Evolutionary conservation across 768 basidiomycete species (phyloP).

Genomic region (Gymnopilus junonius): DNA sequence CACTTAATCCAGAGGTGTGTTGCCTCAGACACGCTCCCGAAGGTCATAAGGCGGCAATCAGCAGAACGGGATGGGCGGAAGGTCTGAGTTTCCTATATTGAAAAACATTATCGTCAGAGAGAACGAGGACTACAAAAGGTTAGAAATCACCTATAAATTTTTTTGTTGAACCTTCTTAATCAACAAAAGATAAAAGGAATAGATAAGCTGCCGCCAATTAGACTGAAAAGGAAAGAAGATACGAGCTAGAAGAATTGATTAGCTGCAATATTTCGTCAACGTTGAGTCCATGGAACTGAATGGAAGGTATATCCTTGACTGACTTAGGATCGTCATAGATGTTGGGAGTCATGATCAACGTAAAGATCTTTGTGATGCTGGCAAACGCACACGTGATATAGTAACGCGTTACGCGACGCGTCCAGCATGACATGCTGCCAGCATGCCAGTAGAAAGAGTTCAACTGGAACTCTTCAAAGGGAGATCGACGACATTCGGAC

Average conservation of each 20-base stretch:
- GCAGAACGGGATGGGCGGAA: constrained; percentile 82
- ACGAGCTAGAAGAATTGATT: constrained; percentile 79
- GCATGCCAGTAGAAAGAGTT: too few species aligned
- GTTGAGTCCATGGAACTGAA: constrained; percentile 88
- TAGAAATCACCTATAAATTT: constrained; percentile 71
- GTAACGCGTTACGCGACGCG: too few species aligned
- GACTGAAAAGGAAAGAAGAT: constrained; percentile 19
- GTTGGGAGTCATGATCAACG: too few species aligned
- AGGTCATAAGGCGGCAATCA: constrained; percentile 94
- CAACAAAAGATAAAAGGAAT: neutral
- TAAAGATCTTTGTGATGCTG: too few species aligned
- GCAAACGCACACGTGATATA: too few species aligned
- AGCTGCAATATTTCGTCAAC: constrained; percentile 85
- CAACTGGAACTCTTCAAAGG: too few species aligned
- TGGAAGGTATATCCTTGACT: constrained; percentile 86
- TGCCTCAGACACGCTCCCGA: constrained; percentile 84
- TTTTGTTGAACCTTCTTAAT: constrained; percentile 91
- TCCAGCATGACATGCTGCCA: too few species aligned
- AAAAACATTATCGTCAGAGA: neutral
- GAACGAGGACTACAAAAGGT: neutral
- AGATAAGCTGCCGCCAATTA: too few species aligned
- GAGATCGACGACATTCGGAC: too few species aligned
- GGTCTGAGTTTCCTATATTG: constrained; percentile 70
- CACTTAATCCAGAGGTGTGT: constrained; percentile 97
- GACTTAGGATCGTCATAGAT: constrained; percentile 91